These are phyloP conservation scores for Malassezia restricta DNA, from an alignment of 1,284 basidiomycete species.

Conservation along the genomic window DNA sequence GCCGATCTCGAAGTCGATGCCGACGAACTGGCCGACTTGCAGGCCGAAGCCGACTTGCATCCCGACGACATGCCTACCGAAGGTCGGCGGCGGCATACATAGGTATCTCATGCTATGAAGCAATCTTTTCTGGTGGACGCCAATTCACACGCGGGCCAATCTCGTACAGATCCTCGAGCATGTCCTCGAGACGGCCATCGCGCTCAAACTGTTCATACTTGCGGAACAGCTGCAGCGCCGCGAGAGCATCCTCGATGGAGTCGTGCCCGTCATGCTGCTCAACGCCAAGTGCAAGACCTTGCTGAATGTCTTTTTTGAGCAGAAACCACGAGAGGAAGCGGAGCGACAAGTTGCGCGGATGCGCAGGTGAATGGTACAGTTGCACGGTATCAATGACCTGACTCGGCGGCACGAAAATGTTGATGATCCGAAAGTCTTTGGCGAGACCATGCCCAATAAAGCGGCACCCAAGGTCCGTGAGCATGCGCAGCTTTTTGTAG, in stretches of 20 bases:
- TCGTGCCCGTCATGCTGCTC: slow-evolving; percentile 57
- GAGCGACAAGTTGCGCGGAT: slow-evolving; percentile 78
- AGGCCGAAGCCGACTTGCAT: slow-evolving; percentile 24
- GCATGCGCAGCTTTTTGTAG: slow-evolving; percentile 88
- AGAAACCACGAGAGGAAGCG: slow-evolving; percentile 89
- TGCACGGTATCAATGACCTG: slow-evolving; percentile 96
- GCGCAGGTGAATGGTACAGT: slow-evolving; percentile 69
- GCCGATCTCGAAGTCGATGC: slow-evolving; percentile 20
- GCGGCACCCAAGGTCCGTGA: slow-evolving; percentile 88
- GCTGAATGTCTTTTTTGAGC: slow-evolving; percentile 79
- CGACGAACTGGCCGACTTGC: slow-evolving; percentile 35
- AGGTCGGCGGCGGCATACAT: not conserved
- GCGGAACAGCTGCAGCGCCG: slow-evolving; percentile 75
- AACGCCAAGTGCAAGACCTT: slow-evolving; percentile 51
- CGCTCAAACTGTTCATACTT: slow-evolving; percentile 67
- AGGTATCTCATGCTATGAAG: not conserved
- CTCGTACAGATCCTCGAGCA: slow-evolving; percentile 61
- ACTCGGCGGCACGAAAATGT: slow-evolving; percentile 83
- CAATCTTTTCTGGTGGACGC: slow-evolving; percentile 14
- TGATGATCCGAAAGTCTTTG: slow-evolving; percentile 98
- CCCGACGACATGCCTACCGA: slow-evolving; percentile 12
- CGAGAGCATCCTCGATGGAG: slow-evolving; percentile 79
- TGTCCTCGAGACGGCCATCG: slow-evolving; percentile 68
- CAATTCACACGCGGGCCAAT: slow-evolving; percentile 48
- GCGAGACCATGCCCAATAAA: slow-evolving; percentile 97